Evolutionary conservation across 202 grass and related monocot genomes (phyloP).

Genomic region (Setaria viridis): DNA sequence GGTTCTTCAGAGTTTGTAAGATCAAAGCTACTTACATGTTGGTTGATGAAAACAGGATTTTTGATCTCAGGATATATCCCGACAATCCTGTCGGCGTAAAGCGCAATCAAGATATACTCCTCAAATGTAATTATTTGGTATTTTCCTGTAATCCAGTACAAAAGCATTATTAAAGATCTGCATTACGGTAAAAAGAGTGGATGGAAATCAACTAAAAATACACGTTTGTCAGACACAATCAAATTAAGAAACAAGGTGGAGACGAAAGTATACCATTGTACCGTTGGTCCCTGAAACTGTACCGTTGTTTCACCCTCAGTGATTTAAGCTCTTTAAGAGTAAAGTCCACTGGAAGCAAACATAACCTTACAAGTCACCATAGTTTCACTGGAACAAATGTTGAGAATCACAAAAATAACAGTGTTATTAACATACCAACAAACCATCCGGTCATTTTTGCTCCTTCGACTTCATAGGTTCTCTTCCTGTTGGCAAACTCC

Average conservation of each 20-base stretch:
- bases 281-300: constrained; percentile 72
- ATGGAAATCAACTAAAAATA: not conserved
- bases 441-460: constrained; percentile 76
- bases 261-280: constrained; percentile 70
- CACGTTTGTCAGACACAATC: not conserved
- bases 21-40: constrained; percentile 62
- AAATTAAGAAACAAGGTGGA: not conserved
- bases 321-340: constrained; percentile 83
- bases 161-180: constrained; percentile 36
- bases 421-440: constrained; percentile 50
- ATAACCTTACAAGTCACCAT: constrained; percentile 37
- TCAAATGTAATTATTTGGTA: constrained; percentile 94
- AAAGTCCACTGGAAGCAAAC: constrained; percentile 78
- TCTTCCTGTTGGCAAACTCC: constrained; percentile 77
- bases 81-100: constrained; percentile 78
- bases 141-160: constrained; percentile 54
- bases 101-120: constrained; percentile 81
- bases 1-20: not conserved
- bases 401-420: not conserved
- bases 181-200: not conserved
- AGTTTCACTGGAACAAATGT: constrained; percentile 12
- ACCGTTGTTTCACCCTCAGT: constrained; percentile 82
- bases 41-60: constrained; percentile 86
- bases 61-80: constrained; percentile 98
- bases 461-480: constrained; percentile 84